A percentile compares a stretch with the other conserved stretches of the same genome.
Evolutionary conservation across 1,284 basidiomycete species (phyloP).

Genomic region (Ustilago vetiveriae): DNA sequence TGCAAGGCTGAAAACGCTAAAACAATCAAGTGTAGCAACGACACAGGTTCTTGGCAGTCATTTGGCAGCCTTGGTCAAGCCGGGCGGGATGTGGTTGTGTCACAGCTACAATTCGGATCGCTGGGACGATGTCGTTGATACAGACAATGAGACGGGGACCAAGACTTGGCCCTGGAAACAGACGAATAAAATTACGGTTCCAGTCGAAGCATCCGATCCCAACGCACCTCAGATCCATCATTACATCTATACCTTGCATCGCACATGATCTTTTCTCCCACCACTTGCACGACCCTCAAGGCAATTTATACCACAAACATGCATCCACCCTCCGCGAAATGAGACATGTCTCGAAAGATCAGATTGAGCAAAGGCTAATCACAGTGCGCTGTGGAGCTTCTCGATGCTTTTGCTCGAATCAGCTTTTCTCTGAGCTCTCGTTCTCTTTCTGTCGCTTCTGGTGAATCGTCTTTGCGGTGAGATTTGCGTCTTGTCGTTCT

Average conservation of each 20-base stretch:
- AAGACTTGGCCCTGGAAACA: constrained; percentile 14
- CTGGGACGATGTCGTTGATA: constrained; percentile 19
- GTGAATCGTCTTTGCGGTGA: neutral
- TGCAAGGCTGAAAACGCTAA: neutral
- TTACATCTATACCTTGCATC: constrained; percentile 31
- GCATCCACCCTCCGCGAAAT: too few species aligned
- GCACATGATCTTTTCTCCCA: constrained; percentile 1
- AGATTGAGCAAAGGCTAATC: neutral
- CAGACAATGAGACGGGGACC: neutral
- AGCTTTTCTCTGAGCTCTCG: constrained; percentile 30
- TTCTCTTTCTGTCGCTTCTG: constrained; percentile 2
- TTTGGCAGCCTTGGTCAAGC: neutral
- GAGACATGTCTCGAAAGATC: too few species aligned
- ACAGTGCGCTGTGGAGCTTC: neutral
- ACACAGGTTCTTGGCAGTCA: constrained; percentile 25
- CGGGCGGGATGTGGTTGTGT: constrained; percentile 19
- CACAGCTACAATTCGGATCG: constrained; percentile 37
- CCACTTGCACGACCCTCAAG: too few species aligned
- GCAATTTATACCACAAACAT: too few species aligned
- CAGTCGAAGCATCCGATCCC: constrained; percentile 7
- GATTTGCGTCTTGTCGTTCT: too few species aligned
- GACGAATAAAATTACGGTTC: neutral
- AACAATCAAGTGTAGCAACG: constrained; percentile 5
- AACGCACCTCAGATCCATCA: constrained; percentile 32
- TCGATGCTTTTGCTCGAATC: constrained; percentile 13